Conservation (phyloP, 2,329 filamentous ascomycete genomes). For the Fusarium sarcochroum region DNA sequence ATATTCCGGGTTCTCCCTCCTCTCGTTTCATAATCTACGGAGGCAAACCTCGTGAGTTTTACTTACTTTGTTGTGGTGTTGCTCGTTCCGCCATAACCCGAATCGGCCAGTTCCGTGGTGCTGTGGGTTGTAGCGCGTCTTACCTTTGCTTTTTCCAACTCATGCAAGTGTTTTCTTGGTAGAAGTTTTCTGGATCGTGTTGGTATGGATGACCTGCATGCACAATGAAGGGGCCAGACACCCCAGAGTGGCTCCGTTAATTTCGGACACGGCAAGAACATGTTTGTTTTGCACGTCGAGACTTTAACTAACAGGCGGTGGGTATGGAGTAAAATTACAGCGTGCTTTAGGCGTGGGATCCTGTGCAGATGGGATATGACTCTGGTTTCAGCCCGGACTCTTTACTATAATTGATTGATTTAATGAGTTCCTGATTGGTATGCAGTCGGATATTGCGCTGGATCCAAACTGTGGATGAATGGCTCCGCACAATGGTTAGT, state of each 20-base stretch:
- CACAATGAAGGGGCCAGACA: constrained; percentile 23
- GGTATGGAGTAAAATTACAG: constrained; percentile 40
- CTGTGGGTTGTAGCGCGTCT: background rate
- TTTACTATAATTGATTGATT: constrained; percentile 19
- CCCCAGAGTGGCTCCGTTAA: constrained; percentile 33
- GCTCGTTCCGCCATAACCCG: constrained; percentile 1
- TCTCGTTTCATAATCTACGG: background rate
- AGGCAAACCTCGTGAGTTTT: constrained; percentile 1
- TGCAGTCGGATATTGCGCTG: constrained; percentile 40
- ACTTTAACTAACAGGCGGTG: constrained; percentile 25
- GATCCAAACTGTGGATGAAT: constrained; percentile 35
- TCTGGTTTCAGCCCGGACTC: constrained; percentile 27
- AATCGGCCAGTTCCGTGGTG: constrained; percentile 20
- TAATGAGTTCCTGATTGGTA: constrained; percentile 27
- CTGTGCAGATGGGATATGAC: constrained; percentile 12
- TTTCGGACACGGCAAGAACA: constrained; percentile 19
- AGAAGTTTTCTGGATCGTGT: constrained; percentile 10
- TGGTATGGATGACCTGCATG: constrained; percentile 39
- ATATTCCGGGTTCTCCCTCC: background rate
- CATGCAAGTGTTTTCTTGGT: constrained; percentile 22
- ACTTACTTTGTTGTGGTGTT: background rate
- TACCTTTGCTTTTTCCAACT: constrained; percentile 14
- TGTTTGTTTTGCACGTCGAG: constrained; percentile 16
- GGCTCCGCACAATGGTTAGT: constrained; percentile 32
- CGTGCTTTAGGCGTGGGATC: constrained; percentile 35